These are phyloP conservation scores for Mycocentrospora acerina DNA, from an alignment of 2,329 filamentous ascomycete genomes.

Conservation along the genomic window DNA sequence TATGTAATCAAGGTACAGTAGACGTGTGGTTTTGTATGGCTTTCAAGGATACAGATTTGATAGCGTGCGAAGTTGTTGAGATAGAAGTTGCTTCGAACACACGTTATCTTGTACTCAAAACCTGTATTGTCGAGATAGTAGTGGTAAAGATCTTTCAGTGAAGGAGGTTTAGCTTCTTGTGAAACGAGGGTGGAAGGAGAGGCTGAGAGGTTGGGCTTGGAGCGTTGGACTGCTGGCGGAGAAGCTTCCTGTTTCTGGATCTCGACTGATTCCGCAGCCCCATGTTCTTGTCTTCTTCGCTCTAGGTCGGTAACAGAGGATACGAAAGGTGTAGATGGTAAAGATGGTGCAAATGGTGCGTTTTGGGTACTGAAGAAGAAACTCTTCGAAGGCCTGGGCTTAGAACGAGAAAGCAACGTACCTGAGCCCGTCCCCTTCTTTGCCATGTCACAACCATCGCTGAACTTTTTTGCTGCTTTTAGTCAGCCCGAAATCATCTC, in stretches of 20 bases:
- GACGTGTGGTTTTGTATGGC: slow-evolving; percentile 29
- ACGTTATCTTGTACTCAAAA: slow-evolving; percentile 64
- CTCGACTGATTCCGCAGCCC: slow-evolving; percentile 9
- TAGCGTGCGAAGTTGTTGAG: slow-evolving; percentile 59
- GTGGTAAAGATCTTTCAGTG: slow-evolving; percentile 54
- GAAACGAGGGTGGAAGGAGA: background rate
- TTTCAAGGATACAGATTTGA: slow-evolving; percentile 35
- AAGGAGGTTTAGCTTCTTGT: slow-evolving; percentile 23
- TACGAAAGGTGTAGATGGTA: slow-evolving; percentile 6
- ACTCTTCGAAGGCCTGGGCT: slow-evolving; percentile 16
- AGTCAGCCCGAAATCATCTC: background rate
- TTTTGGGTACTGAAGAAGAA: slow-evolving; percentile 24
- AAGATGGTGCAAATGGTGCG: no score
- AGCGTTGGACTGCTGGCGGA: slow-evolving; percentile 1
- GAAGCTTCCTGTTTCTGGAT: background rate
- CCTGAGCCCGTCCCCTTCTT: slow-evolving; percentile 37
- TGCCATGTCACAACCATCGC: slow-evolving; percentile 33
- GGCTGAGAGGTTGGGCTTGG: slow-evolving; percentile 1
- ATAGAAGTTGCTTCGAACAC: slow-evolving; percentile 56
- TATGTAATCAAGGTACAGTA: slow-evolving; percentile 36
- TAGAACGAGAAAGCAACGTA: slow-evolving; percentile 32
- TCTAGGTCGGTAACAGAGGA: slow-evolving; percentile 25
- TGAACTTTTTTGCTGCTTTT: slow-evolving; percentile 28
- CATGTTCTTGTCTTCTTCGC: slow-evolving; percentile 22
- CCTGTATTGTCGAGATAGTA: slow-evolving; percentile 64